Percentiles rank a stretch among this genome's conserved stretches.
Conservation (phyloP, 2,329 filamentous ascomycete genomes). For the Capronia americana region DNA sequence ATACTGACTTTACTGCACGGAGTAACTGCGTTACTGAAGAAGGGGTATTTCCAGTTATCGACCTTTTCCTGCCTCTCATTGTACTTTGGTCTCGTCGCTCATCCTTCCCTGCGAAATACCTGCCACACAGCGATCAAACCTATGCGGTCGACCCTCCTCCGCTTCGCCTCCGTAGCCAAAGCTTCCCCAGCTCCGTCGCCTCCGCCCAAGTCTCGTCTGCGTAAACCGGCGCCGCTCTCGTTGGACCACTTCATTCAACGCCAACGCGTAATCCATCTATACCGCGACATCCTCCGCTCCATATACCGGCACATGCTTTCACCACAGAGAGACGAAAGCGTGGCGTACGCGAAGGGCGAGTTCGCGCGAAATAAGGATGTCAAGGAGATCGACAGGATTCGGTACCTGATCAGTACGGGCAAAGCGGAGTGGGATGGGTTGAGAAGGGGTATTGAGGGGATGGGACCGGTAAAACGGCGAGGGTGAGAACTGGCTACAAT, state of each 20-base stretch:
- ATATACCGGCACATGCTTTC: constrained; percentile 44
- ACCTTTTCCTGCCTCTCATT: neutral
- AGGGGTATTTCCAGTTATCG: neutral
- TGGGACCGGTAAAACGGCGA: constrained; percentile 38
- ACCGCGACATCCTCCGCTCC: constrained; percentile 51
- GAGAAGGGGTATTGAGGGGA: constrained; percentile 55
- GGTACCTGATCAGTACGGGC: constrained; percentile 55
- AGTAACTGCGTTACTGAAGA: neutral
- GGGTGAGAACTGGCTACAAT: neutral
- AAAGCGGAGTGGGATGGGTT: constrained; percentile 56
- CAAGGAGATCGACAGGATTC: constrained; percentile 52
- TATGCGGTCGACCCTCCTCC: constrained; percentile 6
- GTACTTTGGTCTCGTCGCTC: neutral
- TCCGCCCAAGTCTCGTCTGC: constrained; percentile 14
- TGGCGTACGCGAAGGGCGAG: constrained; percentile 52
- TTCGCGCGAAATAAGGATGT: constrained; percentile 53
- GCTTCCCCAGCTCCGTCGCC: neutral
- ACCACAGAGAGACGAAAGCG: constrained; percentile 47
- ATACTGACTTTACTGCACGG: neutral
- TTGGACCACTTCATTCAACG: constrained; percentile 50
- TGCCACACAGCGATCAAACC: neutral
- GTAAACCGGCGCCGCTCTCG: constrained; percentile 29
- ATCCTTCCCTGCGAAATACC: neutral
- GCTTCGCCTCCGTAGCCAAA: constrained; percentile 2
- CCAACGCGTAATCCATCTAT: constrained; percentile 51